These are phyloP conservation scores for Globisporangium lucens DNA, from an alignment of 352 stramenopile species.

Conservation along the genomic window DNA sequence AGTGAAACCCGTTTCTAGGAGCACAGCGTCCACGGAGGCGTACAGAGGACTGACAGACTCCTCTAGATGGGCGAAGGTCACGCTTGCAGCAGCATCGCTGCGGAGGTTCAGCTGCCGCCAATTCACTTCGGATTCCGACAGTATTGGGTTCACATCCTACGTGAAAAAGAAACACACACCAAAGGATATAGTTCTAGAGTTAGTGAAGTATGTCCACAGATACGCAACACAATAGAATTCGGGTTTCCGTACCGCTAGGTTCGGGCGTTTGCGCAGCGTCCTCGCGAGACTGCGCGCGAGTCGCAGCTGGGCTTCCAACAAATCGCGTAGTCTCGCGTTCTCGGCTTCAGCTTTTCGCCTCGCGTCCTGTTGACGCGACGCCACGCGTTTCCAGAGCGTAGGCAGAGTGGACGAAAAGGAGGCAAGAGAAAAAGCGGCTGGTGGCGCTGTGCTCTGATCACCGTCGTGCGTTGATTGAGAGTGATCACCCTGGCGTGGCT, in stretches of 20 bases:
- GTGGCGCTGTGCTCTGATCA: not conserved
- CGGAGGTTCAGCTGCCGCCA: not conserved
- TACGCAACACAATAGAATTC: too few species aligned
- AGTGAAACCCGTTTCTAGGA: not conserved
- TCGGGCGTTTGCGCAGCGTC: constrained; percentile 4
- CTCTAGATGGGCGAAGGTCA: not conserved
- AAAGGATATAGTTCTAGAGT: too few species aligned
- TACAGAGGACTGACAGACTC: not conserved
- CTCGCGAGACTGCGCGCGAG: not conserved
- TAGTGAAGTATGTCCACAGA: too few species aligned
- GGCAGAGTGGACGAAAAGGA: not conserved
- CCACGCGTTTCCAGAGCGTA: constrained; percentile 5
- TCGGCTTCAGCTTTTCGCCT: constrained; percentile 1
- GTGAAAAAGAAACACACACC: not conserved
- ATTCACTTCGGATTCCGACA: not conserved
- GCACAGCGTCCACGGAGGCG: not conserved
- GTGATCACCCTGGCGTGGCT: not conserved
- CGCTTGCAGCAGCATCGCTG: too few species aligned
- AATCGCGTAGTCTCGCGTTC: not conserved
- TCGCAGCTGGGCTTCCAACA: constrained; percentile 2
- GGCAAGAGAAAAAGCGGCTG: not conserved
- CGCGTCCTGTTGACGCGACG: constrained; percentile 2
- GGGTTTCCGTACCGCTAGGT: not conserved
- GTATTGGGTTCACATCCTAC: not conserved
- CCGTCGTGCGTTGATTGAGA: not conserved